Evolutionary conservation across 2,329 filamentous ascomycete genomes (phyloP), one percentile per base, ranked within the genome.

Genomic region (Xylariaceae sp.): DNA sequence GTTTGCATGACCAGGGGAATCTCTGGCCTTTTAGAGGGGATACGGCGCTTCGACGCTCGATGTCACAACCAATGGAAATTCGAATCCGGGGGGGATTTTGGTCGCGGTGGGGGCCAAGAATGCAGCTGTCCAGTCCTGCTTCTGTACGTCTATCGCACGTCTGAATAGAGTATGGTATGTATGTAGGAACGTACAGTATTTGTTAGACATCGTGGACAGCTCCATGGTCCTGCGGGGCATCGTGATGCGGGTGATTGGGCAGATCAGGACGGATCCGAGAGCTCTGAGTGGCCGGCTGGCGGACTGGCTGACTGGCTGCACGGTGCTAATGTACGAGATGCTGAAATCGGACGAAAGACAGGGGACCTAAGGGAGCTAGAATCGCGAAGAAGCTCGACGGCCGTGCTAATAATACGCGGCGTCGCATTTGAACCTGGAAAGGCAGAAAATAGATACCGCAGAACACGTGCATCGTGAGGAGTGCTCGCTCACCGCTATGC

Each of bases 41-140:
- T 66, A 64, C 44, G 49, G 64, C 64, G 64, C 64, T 66, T 66
- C 57, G 52, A 57, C 46, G 56, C 50, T 57, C 54, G 61, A 58
- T 60, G 60, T 53, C 26, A 40, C 51, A 45, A 10, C 64, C 62
- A 66, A 66, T 66, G 53, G 29, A 45, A 56, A 57, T 51, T 63
- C 56, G 37, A 16, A 37, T 37, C 12, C n/a, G n/a, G 7, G 32
- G 32, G 32, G 32, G 32, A 7, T 37, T 37, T 37, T 3, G 3
- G 6, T 12, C 32, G 9, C 6, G 7, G 5, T 37, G 32, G 32
- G 32, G 32, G 32, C 32, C 32, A 37, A 37, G 32, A 37, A 37
- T 37, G 32, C 32, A 37, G 32, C 32, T 37, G 12, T 37, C 32
- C 32, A 37, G 14, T 3, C 12, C 32, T 37, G 14, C 5, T 29